Percentiles rank a stretch among this genome's conserved stretches.
Evolutionary conservation across 2,329 filamentous ascomycete species (phyloP).

Genomic region (Microcyclosporella mali): DNA sequence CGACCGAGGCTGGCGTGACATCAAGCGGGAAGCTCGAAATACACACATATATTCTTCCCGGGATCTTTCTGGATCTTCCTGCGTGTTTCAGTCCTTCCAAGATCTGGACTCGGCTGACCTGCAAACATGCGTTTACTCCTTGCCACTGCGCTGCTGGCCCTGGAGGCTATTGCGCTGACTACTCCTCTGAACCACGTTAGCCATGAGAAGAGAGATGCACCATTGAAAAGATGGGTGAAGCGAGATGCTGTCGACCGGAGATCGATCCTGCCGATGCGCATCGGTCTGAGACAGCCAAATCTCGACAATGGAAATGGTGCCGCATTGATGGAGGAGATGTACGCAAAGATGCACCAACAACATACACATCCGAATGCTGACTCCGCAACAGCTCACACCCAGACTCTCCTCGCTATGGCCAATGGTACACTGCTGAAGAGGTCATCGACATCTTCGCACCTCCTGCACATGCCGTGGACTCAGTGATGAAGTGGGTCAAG

Average conservation of each 20-base stretch:
- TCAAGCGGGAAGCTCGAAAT: too few species aligned
- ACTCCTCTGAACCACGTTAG: slow-evolving; percentile 6
- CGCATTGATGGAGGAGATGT: slow-evolving; percentile 6
- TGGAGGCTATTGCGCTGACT: slow-evolving; percentile 2
- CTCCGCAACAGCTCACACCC: slow-evolving; percentile 24
- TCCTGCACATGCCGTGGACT: slow-evolving; percentile 32
- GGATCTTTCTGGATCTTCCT: too few species aligned
- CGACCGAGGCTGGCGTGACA: too few species aligned
- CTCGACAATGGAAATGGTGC: slow-evolving; percentile 34
- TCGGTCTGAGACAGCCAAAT: slow-evolving; percentile 43
- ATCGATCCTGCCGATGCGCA: slow-evolving; percentile 41
- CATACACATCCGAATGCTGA: background rate
- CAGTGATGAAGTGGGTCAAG: slow-evolving; percentile 37
- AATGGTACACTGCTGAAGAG: slow-evolving; percentile 34
- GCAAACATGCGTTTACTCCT: too few species aligned
- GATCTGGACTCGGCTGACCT: too few species aligned
- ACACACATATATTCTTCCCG: too few species aligned
- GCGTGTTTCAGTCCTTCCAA: too few species aligned
- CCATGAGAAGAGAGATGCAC: slow-evolving; percentile 4
- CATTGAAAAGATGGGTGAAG: slow-evolving; percentile 4
- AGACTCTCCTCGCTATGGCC: slow-evolving; percentile 35
- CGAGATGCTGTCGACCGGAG: slow-evolving; percentile 9
- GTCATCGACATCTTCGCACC: slow-evolving; percentile 39
- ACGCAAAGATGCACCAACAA: background rate
- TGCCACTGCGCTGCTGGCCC: background rate